These are phyloP conservation scores for Wickerhamiella domercqiae DNA, from an alignment of 805 yeast genomes.

Conservation along the genomic window DNA sequence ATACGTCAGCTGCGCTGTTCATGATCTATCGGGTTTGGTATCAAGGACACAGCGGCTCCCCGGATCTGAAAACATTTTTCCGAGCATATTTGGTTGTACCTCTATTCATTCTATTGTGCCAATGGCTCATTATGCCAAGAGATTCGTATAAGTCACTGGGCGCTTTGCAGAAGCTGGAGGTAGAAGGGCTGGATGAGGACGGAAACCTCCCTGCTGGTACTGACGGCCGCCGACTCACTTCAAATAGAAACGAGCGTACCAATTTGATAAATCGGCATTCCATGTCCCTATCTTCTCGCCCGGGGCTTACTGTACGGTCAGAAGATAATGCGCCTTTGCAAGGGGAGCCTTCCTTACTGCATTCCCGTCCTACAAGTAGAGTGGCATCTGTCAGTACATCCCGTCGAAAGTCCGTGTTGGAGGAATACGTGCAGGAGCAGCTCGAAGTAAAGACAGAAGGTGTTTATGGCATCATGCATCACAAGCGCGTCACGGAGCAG, in stretches of 20 bases:
- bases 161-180: constrained; percentile 28
- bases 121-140: constrained; percentile 63
- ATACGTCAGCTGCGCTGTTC: constrained; percentile 80
- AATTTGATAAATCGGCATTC: constrained; percentile 8
- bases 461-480: constrained; percentile 68
- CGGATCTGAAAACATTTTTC: constrained; percentile 48
- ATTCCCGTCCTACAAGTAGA: constrained; percentile 1
- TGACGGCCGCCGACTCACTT: neutral
- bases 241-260: constrained; percentile 3
- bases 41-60: constrained; percentile 24
- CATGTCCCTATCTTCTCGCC: neutral
- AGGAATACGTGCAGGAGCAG: constrained; percentile 7
- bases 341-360: neutral
- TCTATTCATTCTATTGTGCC: constrained; percentile 56
- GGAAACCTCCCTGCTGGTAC: constrained; percentile 26
- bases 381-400: constrained; percentile 7
- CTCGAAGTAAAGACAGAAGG: constrained; percentile 19
- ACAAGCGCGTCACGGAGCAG: constrained; percentile 33
- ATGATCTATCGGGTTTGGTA: constrained; percentile 55
- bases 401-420: constrained; percentile 9
- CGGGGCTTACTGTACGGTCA: neutral
- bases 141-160: constrained; percentile 45
- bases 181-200: constrained; percentile 58
- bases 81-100: constrained; percentile 58
- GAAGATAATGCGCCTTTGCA: too few relatives aligned